These are phyloP conservation scores for Plasmodium knowlesi DNA, from an alignment of 169 alveolate genomes.

Conservation along the genomic window DNA sequence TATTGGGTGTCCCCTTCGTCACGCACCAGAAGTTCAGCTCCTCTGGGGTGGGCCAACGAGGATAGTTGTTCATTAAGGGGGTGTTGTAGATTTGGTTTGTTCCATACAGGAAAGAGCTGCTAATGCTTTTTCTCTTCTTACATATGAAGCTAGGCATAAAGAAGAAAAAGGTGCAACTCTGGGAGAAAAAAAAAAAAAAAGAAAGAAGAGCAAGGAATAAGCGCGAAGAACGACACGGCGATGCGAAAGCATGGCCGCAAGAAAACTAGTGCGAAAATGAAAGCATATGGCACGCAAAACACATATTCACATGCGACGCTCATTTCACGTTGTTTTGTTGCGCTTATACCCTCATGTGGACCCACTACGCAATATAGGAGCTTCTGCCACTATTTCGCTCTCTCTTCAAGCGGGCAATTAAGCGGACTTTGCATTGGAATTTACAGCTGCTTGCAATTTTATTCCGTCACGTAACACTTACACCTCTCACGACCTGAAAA, in stretches of 20 bases:
- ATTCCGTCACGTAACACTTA: background rate
- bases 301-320: background rate
- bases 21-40: background rate
- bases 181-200: background rate
- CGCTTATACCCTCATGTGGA: background rate
- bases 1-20: background rate
- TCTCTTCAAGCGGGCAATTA: background rate
- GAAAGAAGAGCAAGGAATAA: background rate
- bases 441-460: background rate
- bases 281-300: background rate
- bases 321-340: background rate
- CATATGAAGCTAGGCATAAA: background rate
- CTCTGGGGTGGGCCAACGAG: background rate
- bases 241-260: background rate
- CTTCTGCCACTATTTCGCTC: background rate
- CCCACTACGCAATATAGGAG: background rate
- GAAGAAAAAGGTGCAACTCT: background rate
- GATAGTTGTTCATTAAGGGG: background rate
- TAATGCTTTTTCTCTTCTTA: background rate
- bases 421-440: background rate
- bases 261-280: background rate
- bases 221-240: background rate
- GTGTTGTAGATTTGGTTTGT: background rate
- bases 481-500: background rate
- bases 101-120: background rate